Conservation (phyloP, 2,329 filamentous ascomycete species). For the Onygena corvina region DNA sequence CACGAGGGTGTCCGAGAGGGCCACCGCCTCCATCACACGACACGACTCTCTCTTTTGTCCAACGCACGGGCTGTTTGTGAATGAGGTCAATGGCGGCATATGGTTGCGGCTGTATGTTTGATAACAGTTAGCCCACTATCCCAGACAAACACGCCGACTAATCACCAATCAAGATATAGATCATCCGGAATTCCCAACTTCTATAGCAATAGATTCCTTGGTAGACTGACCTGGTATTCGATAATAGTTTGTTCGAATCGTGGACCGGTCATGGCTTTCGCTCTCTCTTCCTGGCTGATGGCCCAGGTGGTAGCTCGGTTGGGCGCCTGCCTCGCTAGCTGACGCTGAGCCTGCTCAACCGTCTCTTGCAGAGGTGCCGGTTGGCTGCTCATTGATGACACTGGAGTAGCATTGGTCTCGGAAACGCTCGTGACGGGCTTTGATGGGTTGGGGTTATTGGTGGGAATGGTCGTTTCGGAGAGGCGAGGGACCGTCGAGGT, state of each 20-base stretch:
- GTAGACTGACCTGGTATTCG: conserved; percentile 62
- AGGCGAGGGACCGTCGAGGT: conserved; percentile 34
- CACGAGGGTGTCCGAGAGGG: conserved; percentile 73
- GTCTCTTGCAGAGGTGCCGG: conserved; percentile 46
- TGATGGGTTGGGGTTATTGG: conserved; percentile 48
- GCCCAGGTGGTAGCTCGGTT: conserved; percentile 78
- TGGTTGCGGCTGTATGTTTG: conserved; percentile 59
- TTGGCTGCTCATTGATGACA: conserved; percentile 37
- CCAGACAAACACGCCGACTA: neutral
- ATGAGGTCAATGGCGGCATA: conserved; percentile 87
- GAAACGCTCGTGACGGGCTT: conserved; percentile 42
- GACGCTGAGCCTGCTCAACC: conserved; percentile 43
- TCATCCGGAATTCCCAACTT: neutral
- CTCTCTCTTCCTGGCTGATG: conserved; percentile 67
- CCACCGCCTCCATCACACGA: conserved; percentile 89
- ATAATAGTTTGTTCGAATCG: conserved; percentile 97
- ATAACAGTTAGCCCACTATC: conserved; percentile 9
- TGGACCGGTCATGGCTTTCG: conserved; percentile 79
- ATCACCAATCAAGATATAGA: neutral
- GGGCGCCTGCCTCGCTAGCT: conserved; percentile 62
- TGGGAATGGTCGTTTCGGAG: conserved; percentile 32
- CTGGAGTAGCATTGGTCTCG: conserved; percentile 47
- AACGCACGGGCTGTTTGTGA: conserved; percentile 87
- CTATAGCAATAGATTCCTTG: neutral
- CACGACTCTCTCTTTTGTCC: conserved; percentile 71